A percentile compares a stretch with the other conserved stretches of the same genome.
Conservation (phyloP, 345 rosid genomes). For the Diplotaxis tenuifolia region DNA sequence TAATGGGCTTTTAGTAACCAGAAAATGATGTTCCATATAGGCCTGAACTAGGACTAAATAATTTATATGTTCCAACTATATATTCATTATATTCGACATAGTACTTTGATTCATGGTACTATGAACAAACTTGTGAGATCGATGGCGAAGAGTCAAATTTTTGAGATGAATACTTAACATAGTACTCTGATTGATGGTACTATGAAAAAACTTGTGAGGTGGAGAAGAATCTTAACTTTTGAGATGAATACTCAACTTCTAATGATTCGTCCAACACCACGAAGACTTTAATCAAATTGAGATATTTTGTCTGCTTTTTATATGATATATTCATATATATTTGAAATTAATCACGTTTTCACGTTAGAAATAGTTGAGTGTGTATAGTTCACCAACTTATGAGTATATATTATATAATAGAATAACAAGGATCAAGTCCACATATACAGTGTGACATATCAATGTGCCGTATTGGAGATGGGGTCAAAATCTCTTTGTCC, state of each 20-base stretch:
- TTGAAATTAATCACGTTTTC: slow-evolving; percentile 16
- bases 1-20: not conserved
- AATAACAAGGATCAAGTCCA: slow-evolving; percentile 3
- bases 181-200: not conserved
- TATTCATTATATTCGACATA: not conserved
- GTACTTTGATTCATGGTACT: not conserved
- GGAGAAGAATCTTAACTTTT: not conserved
- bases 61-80: not conserved
- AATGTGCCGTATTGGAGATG: slow-evolving; percentile 5
- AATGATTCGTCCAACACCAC: slow-evolving; percentile 2
- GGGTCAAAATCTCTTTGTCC: slow-evolving; percentile 14
- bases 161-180: too few species aligned
- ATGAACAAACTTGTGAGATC: not conserved
- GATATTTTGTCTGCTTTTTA: slow-evolving; percentile 5
- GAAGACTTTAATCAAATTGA: not conserved
- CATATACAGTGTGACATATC: slow-evolving; percentile 5
- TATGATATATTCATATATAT: not conserved
- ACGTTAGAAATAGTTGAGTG: slow-evolving; percentile 2
- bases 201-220: not conserved
- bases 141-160: not conserved
- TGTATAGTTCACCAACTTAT: slow-evolving; percentile 3
- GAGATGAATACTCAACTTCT: too few species aligned
- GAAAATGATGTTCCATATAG: not conserved
- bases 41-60: not conserved
- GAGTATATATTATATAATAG: not conserved